These are phyloP conservation scores for Biscutella laevigata DNA, from an alignment of 441 rosid genomes.

Conservation along the genomic window DNA sequence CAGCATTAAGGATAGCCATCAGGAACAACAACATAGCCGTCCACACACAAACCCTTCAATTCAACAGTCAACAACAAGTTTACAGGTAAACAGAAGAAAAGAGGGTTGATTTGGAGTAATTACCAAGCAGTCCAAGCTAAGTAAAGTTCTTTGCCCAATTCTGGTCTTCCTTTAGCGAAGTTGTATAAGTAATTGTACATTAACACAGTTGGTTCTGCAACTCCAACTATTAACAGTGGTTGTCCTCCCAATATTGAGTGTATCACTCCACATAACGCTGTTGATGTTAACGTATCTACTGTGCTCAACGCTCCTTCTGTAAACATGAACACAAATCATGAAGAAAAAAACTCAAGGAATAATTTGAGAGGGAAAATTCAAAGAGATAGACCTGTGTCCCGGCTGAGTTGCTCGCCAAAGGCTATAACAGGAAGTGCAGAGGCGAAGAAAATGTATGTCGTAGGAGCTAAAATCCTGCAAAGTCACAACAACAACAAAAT, in stretches of 20 bases:
- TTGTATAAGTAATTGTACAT: constrained; percentile 76
- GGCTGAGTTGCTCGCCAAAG: constrained; percentile 80
- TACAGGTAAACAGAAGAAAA: not conserved
- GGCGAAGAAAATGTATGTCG: constrained; percentile 70
- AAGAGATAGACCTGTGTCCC: constrained; percentile 50
- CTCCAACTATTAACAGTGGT: constrained; percentile 73
- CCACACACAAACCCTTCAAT: constrained; percentile 80
- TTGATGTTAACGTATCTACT: constrained; percentile 69
- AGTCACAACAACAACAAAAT: not conserved
- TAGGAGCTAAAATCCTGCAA: constrained; percentile 69
- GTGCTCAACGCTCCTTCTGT: constrained; percentile 71
- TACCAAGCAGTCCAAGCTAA: constrained; percentile 88
- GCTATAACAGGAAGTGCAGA: constrained; percentile 89
- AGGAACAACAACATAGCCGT: constrained; percentile 57
- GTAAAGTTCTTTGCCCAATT: constrained; percentile 49
- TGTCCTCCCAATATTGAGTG: constrained; percentile 89
- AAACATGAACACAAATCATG: constrained; percentile 6
- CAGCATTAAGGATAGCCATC: constrained; percentile 57
- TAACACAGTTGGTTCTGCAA: constrained; percentile 86
- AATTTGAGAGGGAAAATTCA: not conserved
- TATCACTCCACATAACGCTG: constrained; percentile 77
- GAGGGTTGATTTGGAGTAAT: not conserved
- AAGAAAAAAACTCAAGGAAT: not conserved
- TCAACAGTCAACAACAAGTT: not conserved
- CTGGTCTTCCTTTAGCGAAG: constrained; percentile 50